Percentiles rank a stretch among this genome's conserved stretches.
These are phyloP conservation scores for Fallopia convolvulus DNA, from an alignment of 148 eudicot species.

Conservation along the genomic window DNA sequence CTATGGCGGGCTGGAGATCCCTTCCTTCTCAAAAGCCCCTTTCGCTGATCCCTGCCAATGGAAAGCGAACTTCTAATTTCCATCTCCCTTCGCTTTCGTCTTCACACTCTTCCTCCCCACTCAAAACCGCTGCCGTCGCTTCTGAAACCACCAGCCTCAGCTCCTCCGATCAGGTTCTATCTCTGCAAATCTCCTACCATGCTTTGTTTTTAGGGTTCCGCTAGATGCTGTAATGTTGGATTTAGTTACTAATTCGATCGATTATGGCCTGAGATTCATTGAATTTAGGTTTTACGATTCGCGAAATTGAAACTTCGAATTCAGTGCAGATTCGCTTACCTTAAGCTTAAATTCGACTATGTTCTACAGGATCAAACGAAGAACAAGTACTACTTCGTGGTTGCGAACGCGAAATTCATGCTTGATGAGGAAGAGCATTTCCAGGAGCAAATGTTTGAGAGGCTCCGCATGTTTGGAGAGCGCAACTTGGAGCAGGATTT, in stretches of 20 bases:
- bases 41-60: neutral
- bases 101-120: conserved; percentile 2
- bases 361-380: conserved; percentile 17
- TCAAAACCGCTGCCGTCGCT: conserved; percentile 21
- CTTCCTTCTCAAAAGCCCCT: conserved; percentile 4
- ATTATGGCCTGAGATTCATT: neutral
- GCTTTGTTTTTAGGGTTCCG: neutral
- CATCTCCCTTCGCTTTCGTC: conserved; percentile 15
- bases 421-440: conserved; percentile 99
- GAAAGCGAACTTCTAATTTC: neutral
- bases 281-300: neutral
- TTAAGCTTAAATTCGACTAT: neutral
- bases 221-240: neutral
- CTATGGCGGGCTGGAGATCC: neutral
- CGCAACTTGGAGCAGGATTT: conserved; percentile 72
- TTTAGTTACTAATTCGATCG: neutral
- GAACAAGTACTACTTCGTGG: conserved; percentile 69
- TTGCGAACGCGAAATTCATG: conserved; percentile 99
- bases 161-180: conserved; percentile 28
- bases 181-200: neutral
- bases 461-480: conserved; percentile 55
- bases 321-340: neutral
- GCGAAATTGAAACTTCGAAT: neutral
- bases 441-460: conserved; percentile 72
- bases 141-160: conserved; percentile 27